Base-by-base conservation (phyloP, 1,139 yeast species). In the Barnettozyma hawaiiensis region DNA sequence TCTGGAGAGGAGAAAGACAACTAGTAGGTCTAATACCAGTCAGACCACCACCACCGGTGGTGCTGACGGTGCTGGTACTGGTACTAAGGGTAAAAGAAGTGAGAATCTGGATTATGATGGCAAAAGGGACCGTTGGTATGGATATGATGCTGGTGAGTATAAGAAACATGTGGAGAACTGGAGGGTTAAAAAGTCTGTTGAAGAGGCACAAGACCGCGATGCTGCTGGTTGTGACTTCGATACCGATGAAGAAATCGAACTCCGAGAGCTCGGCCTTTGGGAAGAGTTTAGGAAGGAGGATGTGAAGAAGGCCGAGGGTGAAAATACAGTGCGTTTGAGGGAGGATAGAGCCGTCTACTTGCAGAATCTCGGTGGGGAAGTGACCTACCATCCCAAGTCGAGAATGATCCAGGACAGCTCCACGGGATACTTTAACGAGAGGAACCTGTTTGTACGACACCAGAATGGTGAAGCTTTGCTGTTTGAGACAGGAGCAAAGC, bases 101-200 rank as follows among this genome's bases (percentile, higher is more conserved):
- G 71, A 63, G 46, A 66, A 53, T 43, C 71, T 72, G 5, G 75
- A 70, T 40, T 79, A 75, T 62, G 95, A 84, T 51, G 72, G 79
- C 15, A 82, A 82, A 50, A 65, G 94, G 44, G 95, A 85, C 59
- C 66, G 85, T 40, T 85, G 92, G 87, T 81, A 76, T 55, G 94
- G 94, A 0, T 81, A 75, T 55, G 81, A 81, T 45, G 67, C 72
- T 1, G 66, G 67, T 5, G 84, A 82, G 41, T 84, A 84, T 68
- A 70, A 69, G 37, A 60, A 63, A n/a, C 72, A 75, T 19, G 59
- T 78, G 7, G 63, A 64, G 33, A 64, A 66, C 41, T 72, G 78
- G 74, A 70, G 73, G 37, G 54, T 56, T 19, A 61, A 64, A 31
- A 67, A 73, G 39, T 47, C 52, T 23, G n/a, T n/a, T n/a, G 26